phyloP scores from a whole-genome alignment of 306 rosid genomes.

The Cucumis sativus region Cucumber_9930_V3 NC_026658.2:7950501-7951000 shows the following conservation, averaged over 20 bases:
- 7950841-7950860: not conserved
- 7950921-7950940: constrained; percentile 64
- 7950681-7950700: not conserved
- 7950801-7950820: constrained; percentile 38
- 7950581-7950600: constrained; percentile 86
- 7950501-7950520: not conserved
- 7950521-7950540: constrained; percentile 17
- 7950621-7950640: constrained; percentile 89
- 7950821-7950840: not conserved
- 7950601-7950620: constrained; percentile 93
- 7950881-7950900: constrained; percentile 2
- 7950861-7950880: not conserved
- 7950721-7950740: not conserved
- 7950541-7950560: constrained; percentile 65
- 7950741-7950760: constrained; percentile 48
- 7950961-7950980: constrained; percentile 53
- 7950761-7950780: constrained; percentile 67
- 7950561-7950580: constrained; percentile 95
- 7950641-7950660: constrained; percentile 57
- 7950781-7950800: constrained; percentile 61
- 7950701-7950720: not conserved
- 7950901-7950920: constrained; percentile 34
- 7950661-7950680: constrained; percentile 43
- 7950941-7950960: constrained; percentile 65
- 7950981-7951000: constrained; percentile 58